phyloP scores from a whole-genome alignment of 805 yeast genomes.

The Peterozyma toletana region DNA sequence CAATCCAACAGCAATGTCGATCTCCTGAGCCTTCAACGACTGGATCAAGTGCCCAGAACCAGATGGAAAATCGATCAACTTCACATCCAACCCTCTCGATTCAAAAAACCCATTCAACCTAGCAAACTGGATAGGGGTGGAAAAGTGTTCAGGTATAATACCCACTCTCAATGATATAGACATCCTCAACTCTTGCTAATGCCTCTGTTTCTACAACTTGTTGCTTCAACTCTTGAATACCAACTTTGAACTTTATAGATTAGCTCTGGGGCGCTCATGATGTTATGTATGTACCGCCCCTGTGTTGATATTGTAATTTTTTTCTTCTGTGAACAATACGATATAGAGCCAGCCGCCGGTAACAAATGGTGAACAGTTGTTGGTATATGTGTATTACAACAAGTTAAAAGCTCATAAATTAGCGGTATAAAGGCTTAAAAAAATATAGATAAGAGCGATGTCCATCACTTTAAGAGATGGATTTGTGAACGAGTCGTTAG shows the following conservation, averaged over 20 bases:
- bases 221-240: too few relatives aligned
- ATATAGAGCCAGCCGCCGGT: background rate
- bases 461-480: slow-evolving; percentile 29
- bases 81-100: slow-evolving; percentile 43
- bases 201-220: too few relatives aligned
- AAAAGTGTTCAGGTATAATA: slow-evolving; percentile 86
- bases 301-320: background rate
- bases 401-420: too few relatives aligned
- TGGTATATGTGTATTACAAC: too few relatives aligned
- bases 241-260: too few relatives aligned
- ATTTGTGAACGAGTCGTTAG: slow-evolving; percentile 59
- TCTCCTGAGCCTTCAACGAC: slow-evolving; percentile 51
- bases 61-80: slow-evolving; percentile 65
- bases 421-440: too few relatives aligned
- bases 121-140: slow-evolving; percentile 80
- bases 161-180: slow-evolving; percentile 47
- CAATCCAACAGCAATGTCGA: slow-evolving; percentile 80
- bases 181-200: background rate
- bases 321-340: background rate
- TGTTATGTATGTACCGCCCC: too few relatives aligned
- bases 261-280: too few relatives aligned
- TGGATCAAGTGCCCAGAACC: slow-evolving; percentile 88
- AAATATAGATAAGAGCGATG: slow-evolving; percentile 13
- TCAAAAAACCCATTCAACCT: slow-evolving; percentile 47
- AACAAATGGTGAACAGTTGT: background rate